A percentile compares a stretch with the other conserved stretches of the same genome.
Conservation (phyloP, 1,284 basidiomycete species). For the Pyrrhoderma lamaoense region DNA sequence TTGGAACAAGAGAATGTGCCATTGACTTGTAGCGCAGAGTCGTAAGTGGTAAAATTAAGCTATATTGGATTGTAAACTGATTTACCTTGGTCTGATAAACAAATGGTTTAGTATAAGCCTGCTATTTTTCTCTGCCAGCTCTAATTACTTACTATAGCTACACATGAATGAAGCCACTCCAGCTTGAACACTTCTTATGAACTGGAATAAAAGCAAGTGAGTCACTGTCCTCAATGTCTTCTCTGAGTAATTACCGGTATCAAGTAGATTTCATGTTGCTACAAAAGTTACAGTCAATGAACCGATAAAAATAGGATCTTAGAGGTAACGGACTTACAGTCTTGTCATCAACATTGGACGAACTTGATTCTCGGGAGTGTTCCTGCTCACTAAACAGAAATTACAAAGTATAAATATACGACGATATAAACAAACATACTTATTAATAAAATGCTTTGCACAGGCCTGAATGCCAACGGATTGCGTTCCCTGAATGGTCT, state of each 20-base stretch:
- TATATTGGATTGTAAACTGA: too few relatives aligned
- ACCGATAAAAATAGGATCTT: not conserved
- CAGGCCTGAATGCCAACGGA: slow-evolving; percentile 55
- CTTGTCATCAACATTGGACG: slow-evolving; percentile 55
- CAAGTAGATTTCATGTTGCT: slow-evolving; percentile 47
- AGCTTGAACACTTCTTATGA: slow-evolving; percentile 46
- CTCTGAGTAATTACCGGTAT: slow-evolving; percentile 30
- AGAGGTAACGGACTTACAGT: slow-evolving; percentile 11
- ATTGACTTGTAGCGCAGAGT: slow-evolving; percentile 32
- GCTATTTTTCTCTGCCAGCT: too few relatives aligned
- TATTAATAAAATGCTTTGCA: slow-evolving; percentile 62
- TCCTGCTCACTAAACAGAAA: slow-evolving; percentile 32
- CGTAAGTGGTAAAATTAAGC: too few relatives aligned
- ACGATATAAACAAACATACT: slow-evolving; percentile 27
- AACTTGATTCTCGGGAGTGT: slow-evolving; percentile 30
- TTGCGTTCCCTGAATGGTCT: slow-evolving; percentile 57
- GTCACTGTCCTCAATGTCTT: not conserved
- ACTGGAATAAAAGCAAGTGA: slow-evolving; percentile 19
- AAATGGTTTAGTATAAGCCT: too few relatives aligned
- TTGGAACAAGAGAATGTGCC: slow-evolving; percentile 50
- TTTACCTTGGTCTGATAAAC: too few relatives aligned
- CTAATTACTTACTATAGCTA: slow-evolving; percentile 58
- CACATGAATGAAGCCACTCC: slow-evolving; percentile 69
- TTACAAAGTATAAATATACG: not conserved
- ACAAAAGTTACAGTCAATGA: not conserved